phyloP scores from a whole-genome alignment of 441 rosid genomes.

The Capsella rubella region DNA sequence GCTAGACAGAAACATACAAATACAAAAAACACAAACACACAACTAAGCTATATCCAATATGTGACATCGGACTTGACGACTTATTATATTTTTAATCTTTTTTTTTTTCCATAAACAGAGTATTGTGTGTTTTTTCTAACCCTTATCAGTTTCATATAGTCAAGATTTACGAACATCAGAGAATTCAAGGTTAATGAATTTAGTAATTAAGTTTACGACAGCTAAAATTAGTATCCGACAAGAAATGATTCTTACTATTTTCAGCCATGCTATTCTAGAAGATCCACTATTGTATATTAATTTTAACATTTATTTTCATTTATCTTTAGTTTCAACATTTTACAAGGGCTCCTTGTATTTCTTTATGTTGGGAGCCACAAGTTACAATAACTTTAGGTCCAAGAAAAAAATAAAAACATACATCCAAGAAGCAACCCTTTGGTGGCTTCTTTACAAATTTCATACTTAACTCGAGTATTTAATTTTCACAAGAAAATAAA shows the following conservation, averaged over 20 bases:
- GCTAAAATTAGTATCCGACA: too few species aligned
- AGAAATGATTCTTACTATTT: background rate
- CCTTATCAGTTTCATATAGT: background rate
- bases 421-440: constrained; percentile 40
- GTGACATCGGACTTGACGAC: background rate
- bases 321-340: constrained; percentile 33
- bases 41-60: background rate
- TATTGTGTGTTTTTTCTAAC: background rate
- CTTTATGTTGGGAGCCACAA: constrained; percentile 32
- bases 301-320: constrained; percentile 13
- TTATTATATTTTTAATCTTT: background rate
- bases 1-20: background rate
- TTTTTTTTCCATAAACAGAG: background rate
- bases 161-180: background rate
- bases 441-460: constrained; percentile 37
- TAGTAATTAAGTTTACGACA: background rate
- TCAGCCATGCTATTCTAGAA: background rate
- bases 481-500: constrained; percentile 9
- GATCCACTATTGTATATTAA: background rate
- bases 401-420: background rate
- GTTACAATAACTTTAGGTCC: constrained; percentile 23
- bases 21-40: background rate
- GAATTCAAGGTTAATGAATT: background rate
- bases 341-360: constrained; percentile 36
- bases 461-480: constrained; percentile 8